phyloP scores from a whole-genome alignment of 495 filamentous ascomycete species.

The Monascus purpureus region DNA sequence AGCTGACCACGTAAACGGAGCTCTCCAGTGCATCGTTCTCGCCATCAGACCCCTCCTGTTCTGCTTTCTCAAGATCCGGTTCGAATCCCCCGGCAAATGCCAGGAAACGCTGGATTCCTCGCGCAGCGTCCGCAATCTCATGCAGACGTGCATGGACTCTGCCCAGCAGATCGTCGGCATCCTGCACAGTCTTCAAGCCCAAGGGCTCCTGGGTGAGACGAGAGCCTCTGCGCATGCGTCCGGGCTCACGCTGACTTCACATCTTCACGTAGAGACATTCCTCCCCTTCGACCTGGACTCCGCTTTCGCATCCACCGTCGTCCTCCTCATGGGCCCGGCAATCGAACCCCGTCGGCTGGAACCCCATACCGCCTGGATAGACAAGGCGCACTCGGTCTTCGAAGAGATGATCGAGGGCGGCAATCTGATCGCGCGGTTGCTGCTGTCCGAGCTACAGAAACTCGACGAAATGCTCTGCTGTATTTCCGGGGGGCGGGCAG shows the following conservation, averaged over 20 bases:
- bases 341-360: constrained; percentile 17
- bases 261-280: constrained; percentile 21
- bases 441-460: constrained; percentile 23
- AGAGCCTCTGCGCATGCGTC: background rate
- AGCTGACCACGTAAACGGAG: too few relatives aligned
- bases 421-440: constrained; percentile 23
- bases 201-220: constrained; percentile 26
- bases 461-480: too few relatives aligned
- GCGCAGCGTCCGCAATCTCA: constrained; percentile 16
- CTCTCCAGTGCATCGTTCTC: constrained; percentile 28
- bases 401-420: constrained; percentile 29
- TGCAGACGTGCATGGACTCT: constrained; percentile 29
- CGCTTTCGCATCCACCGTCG: constrained; percentile 22
- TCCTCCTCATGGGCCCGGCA: constrained; percentile 20
- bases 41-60: constrained; percentile 27
- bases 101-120: constrained; percentile 18
- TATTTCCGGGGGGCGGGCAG: too few relatives aligned
- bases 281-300: constrained; percentile 32
- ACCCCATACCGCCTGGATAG: constrained; percentile 17
- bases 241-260: background rate
- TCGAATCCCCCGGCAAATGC: too few relatives aligned
- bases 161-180: constrained; percentile 27
- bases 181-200: constrained; percentile 19
- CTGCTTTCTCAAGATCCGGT: constrained; percentile 23
- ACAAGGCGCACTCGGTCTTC: constrained; percentile 21